Base-by-base conservation (phyloP, 2,329 filamentous ascomycete genomes). In the Colletotrichum plurivorum region DNA sequence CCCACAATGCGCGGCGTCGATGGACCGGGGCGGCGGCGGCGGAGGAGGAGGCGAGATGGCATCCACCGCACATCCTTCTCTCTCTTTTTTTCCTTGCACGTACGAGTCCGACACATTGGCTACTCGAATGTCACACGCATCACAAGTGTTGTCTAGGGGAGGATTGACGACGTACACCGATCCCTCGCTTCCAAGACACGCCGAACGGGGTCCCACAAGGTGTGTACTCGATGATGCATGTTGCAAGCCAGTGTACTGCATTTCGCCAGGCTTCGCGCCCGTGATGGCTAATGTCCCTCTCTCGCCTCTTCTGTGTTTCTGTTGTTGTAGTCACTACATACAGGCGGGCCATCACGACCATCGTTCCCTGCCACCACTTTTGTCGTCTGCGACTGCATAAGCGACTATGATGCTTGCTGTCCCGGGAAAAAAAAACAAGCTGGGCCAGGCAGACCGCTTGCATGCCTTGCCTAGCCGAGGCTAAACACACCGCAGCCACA, bases 211-310 rank as follows among this genome's bases (percentile, higher is more conserved):
- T 43, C 41, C 41, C 41, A 43, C 41, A 43, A 43, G 41, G 45
- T 22, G 45, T 48, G 45, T 48, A 18, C 13, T 48, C n/a, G 18
- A 20, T 18, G 45, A 20, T 48, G 45, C 18, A 48, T 20, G n/a
- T 48, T 20, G n/a, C 45, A 48, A 16, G 43, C 15, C 15, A 6
- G 43, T 45, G 43, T 45, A n/a, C 31, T 36, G 31, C 31, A 36
- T 36, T 36, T 36, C 31, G 31, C 31, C 7, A 31, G 9, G 27
- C 27, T 31, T 31, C 27, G 9, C 27, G 27, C 27, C 27, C 27
- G 27, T 49, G 56, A 58, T 41, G 56, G 56, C 56, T 49, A 58
- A 58, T 59, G 56, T 58, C 43, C 49, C 55, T 31, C 31, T 36
- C 31, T 9, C 31, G 4, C 22, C 2, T 25, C 22, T 5, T 25